Base-by-base conservation (phyloP, 2,329 filamentous ascomycete species). In the Talaromyces sp. region DNA sequence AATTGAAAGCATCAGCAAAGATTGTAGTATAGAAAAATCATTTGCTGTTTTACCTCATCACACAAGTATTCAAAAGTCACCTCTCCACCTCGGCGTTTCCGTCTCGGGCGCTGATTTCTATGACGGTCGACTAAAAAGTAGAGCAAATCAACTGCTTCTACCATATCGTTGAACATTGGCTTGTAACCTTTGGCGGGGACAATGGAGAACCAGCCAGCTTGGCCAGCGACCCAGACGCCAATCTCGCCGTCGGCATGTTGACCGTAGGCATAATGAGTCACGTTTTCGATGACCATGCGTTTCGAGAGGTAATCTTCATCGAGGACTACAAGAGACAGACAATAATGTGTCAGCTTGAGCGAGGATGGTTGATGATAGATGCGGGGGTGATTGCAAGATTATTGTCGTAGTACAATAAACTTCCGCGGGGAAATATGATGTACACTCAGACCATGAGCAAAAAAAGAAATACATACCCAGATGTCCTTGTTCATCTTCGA, bases 51-150 rank as follows among this genome's bases (percentile, higher is more conserved):
- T 75, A 80, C 78, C 73, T 80, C 76, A 64, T 79, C 76, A 63
- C 76, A 78, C 60, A 80, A 70, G 62, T 74, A 74, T 49, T 78
- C 76, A 47, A 79, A 70, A 47, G 74, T 74, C 1, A 77, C 74
- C 61, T 77, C 75, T 69, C 74, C 70, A 63, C 70, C 69, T 67
- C 70, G 72, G 60, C 72, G 71, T 50, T 72, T 73, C 61, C 74
- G 72, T 45, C 57, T 66, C 31, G 41, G 33, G 2, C 45, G 75
- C 70, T 69, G 77, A 68, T 78, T 79, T 59, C 77, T 73, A 69
- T 88, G 83, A 25, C 83, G 80, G 70, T 89, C 87, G n/a, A 82
- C 83, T 57, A 87, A 73, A 71, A 87, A 88, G 72, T 88, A 89
- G 9, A 88, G 77, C 65, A 87, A 70, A 68, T 85, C 81, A 41